A percentile compares a stretch with the other conserved stretches of the same genome.
Evolutionary conservation across 1,284 basidiomycete genomes (phyloP).

Genomic region (Coniferiporia weirii): DNA sequence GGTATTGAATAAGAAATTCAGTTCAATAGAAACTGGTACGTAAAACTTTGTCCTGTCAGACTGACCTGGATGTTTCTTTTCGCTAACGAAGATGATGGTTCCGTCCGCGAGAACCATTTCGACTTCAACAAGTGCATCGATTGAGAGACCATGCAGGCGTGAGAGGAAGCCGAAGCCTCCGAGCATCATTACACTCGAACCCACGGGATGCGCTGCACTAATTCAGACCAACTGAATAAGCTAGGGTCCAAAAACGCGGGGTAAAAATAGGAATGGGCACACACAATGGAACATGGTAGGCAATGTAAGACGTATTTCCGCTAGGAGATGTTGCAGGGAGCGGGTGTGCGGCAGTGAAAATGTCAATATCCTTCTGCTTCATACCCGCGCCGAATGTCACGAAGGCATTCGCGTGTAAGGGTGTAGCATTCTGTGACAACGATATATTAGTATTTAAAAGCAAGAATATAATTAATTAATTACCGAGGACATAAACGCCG

Average conservation of each 20-base stretch:
- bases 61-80: slow-evolving; percentile 60
- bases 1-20: neutral
- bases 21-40: neutral
- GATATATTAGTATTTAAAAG: too few species aligned
- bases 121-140: slow-evolving; percentile 82
- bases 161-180: slow-evolving; percentile 89
- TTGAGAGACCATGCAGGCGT: slow-evolving; percentile 76
- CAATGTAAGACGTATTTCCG: slow-evolving; percentile 50
- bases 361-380: slow-evolving; percentile 77
- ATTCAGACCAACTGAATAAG: neutral
- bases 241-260: slow-evolving; percentile 15
- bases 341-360: slow-evolving; percentile 66
- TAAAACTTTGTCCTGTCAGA: slow-evolving; percentile 1
- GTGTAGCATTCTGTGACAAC: slow-evolving; percentile 31
- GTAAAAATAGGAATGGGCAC: slow-evolving; percentile 22
- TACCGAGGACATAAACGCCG: slow-evolving; percentile 1
- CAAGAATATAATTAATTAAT: neutral
- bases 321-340: slow-evolving; percentile 51
- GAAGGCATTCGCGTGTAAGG: slow-evolving; percentile 64
- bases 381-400: slow-evolving; percentile 82
- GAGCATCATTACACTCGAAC: slow-evolving; percentile 79
- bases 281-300: slow-evolving; percentile 82
- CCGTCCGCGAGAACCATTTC: slow-evolving; percentile 83
- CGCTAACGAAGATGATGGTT: slow-evolving; percentile 63
- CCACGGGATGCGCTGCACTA: slow-evolving; percentile 71